Percentiles rank a stretch among this genome's conserved stretches.
These are phyloP conservation scores for Daldinia sp. DNA, from an alignment of 2,329 filamentous ascomycete genomes.

Conservation along the genomic window DNA sequence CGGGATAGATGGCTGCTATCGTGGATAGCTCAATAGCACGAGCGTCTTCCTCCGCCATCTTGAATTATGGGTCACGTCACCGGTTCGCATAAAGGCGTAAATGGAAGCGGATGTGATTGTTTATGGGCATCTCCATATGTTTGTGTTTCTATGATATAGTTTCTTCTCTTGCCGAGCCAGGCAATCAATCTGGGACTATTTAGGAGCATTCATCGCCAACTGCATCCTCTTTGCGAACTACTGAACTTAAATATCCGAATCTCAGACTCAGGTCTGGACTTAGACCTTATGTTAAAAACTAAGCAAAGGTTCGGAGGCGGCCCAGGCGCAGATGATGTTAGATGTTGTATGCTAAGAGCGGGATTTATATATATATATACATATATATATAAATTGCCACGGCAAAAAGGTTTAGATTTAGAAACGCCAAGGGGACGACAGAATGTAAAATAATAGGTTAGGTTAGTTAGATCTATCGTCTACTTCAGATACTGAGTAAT, in stretches of 20 bases:
- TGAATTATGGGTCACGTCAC: conserved; percentile 26
- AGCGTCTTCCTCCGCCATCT: conserved; percentile 52
- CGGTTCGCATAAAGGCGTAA: conserved; percentile 38
- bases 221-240: background rate
- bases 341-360: background rate
- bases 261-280: no score
- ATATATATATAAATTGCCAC: no score
- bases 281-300: background rate
- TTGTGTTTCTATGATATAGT: background rate
- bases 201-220: conserved; percentile 1
- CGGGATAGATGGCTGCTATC: conserved; percentile 72
- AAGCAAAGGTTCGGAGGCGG: no score
- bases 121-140: conserved; percentile 32
- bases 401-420: background rate
- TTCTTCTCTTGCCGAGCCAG: background rate
- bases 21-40: conserved; percentile 67
- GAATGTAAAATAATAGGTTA: background rate
- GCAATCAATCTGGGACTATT: no score
- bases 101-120: conserved; percentile 25
- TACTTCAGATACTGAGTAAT: background rate
- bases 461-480: background rate
- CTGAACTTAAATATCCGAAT: background rate
- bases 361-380: no score
- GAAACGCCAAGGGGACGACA: background rate
- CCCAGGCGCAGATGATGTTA: background rate